phyloP scores from a whole-genome alignment of 306 rosid species.

The Chamaecrista fasciculata region DNA sequence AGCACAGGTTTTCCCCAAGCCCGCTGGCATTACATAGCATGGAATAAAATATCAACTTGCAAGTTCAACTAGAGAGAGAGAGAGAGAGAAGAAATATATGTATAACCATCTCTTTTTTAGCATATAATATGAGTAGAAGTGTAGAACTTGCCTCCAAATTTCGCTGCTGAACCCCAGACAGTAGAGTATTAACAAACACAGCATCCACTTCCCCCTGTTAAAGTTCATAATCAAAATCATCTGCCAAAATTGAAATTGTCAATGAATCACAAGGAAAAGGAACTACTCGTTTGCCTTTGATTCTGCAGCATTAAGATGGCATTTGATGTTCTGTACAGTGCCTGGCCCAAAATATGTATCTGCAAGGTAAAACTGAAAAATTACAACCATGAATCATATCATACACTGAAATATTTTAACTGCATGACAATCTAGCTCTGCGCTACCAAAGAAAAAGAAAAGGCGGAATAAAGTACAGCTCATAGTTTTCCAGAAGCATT shows the following conservation, averaged over 20 bases:
- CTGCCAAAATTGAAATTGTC: background rate
- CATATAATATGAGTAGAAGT: constrained; percentile 15
- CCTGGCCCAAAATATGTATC: constrained; percentile 83
- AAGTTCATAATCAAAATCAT: constrained; percentile 24
- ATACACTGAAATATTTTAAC: background rate
- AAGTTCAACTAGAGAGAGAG: background rate
- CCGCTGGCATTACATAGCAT: constrained; percentile 42
- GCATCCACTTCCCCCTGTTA: constrained; percentile 80
- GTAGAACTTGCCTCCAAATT: constrained; percentile 76
- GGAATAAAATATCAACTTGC: constrained; percentile 23
- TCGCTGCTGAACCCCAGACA: constrained; percentile 83
- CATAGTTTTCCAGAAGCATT: background rate
- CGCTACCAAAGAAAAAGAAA: background rate
- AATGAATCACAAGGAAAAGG: constrained; percentile 17
- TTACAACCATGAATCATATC: background rate
- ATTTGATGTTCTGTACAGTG: constrained; percentile 69
- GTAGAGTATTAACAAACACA: constrained; percentile 70
- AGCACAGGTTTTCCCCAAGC: constrained; percentile 74
- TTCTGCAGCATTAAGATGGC: constrained; percentile 55
- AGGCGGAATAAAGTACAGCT: background rate
- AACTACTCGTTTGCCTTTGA: constrained; percentile 45
- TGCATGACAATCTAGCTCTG: background rate
- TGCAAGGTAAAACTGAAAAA: constrained; percentile 27
- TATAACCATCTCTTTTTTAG: background rate
- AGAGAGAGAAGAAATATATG: background rate